Evolutionary conservation across 345 rosid species (phyloP).

Genomic region (Corymbia maculata): DNA sequence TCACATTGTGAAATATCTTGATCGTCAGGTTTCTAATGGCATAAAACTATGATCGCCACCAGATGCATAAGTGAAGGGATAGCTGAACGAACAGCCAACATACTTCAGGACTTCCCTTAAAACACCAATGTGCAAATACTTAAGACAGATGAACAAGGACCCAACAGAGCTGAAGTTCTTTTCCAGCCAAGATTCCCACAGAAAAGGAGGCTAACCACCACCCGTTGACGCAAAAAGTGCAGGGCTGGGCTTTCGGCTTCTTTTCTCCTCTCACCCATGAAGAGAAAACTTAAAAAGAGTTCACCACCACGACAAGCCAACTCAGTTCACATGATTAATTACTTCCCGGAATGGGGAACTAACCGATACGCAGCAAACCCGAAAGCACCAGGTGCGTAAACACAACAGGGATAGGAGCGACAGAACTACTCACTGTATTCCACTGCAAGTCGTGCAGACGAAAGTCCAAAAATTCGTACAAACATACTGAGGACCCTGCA

Average conservation of each 20-base stretch:
- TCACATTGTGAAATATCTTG: background rate
- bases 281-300: background rate
- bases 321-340: background rate
- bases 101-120: background rate
- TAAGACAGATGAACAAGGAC: background rate
- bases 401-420: background rate
- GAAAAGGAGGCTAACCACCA: background rate
- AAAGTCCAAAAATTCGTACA: conserved; percentile 96
- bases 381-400: background rate
- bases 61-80: background rate
- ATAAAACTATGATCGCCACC: background rate
- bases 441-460: conserved; percentile 84
- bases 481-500: conserved; percentile 98
- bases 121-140: background rate
- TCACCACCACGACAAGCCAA: background rate
- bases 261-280: background rate
- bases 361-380: background rate
- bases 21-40: background rate
- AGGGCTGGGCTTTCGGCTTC: background rate
- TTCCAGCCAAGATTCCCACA: background rate
- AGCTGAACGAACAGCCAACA: background rate
- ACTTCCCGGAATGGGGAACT: background rate
- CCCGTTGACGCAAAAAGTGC: background rate
- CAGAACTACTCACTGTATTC: conserved; percentile 75
- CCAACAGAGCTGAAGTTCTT: background rate